These are phyloP conservation scores for Physcomitrellopsis africana DNA, from an alignment of 225 moss, liverwort and hornwort species.

Conservation along the genomic window DNA sequence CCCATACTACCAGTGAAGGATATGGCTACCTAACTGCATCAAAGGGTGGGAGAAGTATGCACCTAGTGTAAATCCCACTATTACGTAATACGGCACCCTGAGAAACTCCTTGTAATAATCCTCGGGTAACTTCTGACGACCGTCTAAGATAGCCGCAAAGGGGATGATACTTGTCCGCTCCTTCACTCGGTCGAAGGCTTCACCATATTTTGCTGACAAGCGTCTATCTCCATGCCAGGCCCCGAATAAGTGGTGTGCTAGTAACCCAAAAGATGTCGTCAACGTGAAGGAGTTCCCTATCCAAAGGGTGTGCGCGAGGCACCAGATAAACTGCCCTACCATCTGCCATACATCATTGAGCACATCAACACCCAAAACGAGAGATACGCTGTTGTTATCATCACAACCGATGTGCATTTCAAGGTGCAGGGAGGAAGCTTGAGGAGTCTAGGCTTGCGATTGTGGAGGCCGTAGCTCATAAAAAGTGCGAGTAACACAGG, in stretches of 20 bases:
- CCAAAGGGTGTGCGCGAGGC: constrained; percentile 90
- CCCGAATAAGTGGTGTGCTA: constrained; percentile 88
- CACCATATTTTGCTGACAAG: constrained; percentile 72
- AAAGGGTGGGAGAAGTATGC: constrained; percentile 88
- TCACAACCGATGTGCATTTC: not conserved
- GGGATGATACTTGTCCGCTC: constrained; percentile 85
- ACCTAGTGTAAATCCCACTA: constrained; percentile 68
- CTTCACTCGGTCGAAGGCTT: constrained; percentile 74
- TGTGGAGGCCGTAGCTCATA: constrained; percentile 1
- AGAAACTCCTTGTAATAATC: constrained; percentile 90
- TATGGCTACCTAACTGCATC: constrained; percentile 67
- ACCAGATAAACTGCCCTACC: constrained; percentile 95
- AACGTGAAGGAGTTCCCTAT: constrained; percentile 94
- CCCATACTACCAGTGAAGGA: constrained; percentile 64
- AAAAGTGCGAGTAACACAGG: not conserved
- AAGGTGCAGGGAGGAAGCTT: not conserved
- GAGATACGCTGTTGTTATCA: not conserved
- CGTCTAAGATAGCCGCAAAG: constrained; percentile 85
- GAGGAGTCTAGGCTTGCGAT: not conserved
- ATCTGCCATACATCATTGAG: constrained; percentile 53
- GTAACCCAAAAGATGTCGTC: constrained; percentile 73
- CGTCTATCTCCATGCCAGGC: constrained; percentile 94
- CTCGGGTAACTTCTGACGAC: constrained; percentile 80
- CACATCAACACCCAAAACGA: constrained; percentile 17
- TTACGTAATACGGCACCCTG: constrained; percentile 78